Evolutionary conservation across 192 early-diverging fungal species (phyloP).

Genomic region (Entomortierella beljakovae): DNA sequence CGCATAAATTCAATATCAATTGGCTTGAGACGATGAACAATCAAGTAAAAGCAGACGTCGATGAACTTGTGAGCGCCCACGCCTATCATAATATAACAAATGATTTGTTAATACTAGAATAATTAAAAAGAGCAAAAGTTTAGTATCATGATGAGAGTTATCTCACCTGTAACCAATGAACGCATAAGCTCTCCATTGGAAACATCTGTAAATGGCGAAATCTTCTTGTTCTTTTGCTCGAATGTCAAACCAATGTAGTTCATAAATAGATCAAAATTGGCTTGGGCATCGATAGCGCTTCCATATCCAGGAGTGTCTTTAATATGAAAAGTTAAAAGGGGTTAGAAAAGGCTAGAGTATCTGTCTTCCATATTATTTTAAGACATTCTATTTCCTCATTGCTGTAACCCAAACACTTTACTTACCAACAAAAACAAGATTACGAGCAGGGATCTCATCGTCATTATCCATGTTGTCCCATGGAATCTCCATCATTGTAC

Average conservation of each 20-base stretch:
- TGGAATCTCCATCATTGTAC: constrained; percentile 55
- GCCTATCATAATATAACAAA: constrained; percentile 8
- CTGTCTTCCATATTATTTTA: not conserved
- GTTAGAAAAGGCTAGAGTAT: not conserved
- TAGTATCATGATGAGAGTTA: too few species aligned
- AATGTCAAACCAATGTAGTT: constrained; percentile 39
- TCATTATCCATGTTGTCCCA: constrained; percentile 55
- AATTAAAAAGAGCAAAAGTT: too few species aligned
- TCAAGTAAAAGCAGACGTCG: constrained; percentile 64
- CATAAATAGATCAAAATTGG: constrained; percentile 53
- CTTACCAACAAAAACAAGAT: constrained; percentile 52
- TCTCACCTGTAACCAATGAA: constrained; percentile 42
- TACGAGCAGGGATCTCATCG: constrained; percentile 51
- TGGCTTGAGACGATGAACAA: constrained; percentile 69
- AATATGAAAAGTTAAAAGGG: not conserved
- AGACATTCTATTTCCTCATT: not conserved
- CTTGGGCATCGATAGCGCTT: constrained; percentile 41
- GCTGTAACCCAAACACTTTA: not conserved
- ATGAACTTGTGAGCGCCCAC: constrained; percentile 58
- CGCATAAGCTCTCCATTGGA: constrained; percentile 53
- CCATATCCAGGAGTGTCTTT: constrained; percentile 52
- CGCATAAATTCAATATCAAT: constrained; percentile 82
- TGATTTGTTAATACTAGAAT: not conserved
- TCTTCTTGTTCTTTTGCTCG: constrained; percentile 52
- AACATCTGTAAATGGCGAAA: constrained; percentile 49